Base-by-base conservation (phyloP, 768 basidiomycete genomes). In the Termitomyces eurrhizus region DNA sequence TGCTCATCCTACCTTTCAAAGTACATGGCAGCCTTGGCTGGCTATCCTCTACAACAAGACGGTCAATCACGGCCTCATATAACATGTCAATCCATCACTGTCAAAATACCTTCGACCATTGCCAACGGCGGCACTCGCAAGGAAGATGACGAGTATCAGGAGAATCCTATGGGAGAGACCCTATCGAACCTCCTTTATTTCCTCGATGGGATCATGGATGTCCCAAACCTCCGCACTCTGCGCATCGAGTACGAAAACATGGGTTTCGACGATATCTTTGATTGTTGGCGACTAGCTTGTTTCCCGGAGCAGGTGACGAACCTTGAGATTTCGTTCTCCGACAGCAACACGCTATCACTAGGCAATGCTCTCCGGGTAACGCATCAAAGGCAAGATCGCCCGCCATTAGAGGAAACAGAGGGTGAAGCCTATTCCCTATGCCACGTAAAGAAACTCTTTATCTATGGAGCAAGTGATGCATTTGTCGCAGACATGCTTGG, bases 141-240 rank as follows among this genome's bases (percentile, higher is more conserved):
- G 16, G 41, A 21, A 33, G 29, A 56, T 13, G 48, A 57, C 7
- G 41, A 35, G 41, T 52, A 9, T 33, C 33, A 44, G 44, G 58
- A 58, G 44, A 61, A 62, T 18, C 61, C 65, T 7, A 66, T 63
- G 62, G 64, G 61, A 7, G 52, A 61, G 33, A 58, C 60, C 11
- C 53, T 71, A n/a, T 65, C 62, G 33, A 59, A 65, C 49, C 55
- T 70, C 50, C 63, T 70, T 7, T 66, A 67, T 59, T 54, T 35
- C 18, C 59, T 70, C 7, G 62, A 59, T 44, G 60, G 61, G 18
- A 60, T 63, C n/a, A 54, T 63, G 9, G 56, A 60, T 18, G 58
- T 54, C 39, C 67, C 68, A 49, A 64, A 65, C 56, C 63, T 69
- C 24, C 67, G 62, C n/a, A 68, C 66, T 7, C 51, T 72, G 37